Evolutionary conservation across 495 filamentous ascomycete genomes (phyloP), one percentile per base, ranked within the genome.

Genomic region (Sphaerosporella brunnea): DNA sequence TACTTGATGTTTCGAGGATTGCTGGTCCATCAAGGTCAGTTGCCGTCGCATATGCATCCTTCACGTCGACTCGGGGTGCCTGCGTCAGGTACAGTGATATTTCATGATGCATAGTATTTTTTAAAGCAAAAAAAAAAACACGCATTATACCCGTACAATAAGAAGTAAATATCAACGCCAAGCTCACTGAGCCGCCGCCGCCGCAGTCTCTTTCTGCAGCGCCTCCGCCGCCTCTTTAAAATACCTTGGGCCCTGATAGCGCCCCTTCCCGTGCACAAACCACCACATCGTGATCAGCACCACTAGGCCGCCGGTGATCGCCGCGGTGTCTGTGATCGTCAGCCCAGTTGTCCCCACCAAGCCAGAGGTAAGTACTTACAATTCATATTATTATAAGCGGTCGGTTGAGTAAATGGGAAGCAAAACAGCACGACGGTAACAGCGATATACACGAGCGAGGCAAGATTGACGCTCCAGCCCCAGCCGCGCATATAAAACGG

Each of bases 401-500:
- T 69, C 0, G 79, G 78, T 41, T 76, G 51, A 0, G 58, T 58
- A 52, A 71, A 80, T 1, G 80, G 81, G 58, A 86, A 84, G 49
- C 78, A 84, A 62, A 79, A 87, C 42, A 85, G 74, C 7, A 80
- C 67, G 44, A 78, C 70, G 59, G 84, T 87, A 19, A 75, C 64
- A 0, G 72, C 53, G 45, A 87, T 88, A 49, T 81, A 77, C 23
- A 73, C 51, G 30, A 79, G 70, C 5, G 76, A 63, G 3, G 77
- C 46, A 2, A 64, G 52, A 52, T 84, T 82, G 53, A 86, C 63
- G 0, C 64, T 48, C 42, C 65, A 78, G 0, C 81, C 84, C 13
- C 71, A 56, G 11, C 60, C 62, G 18, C 75, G 71, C 65, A 93
- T 74, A 58, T 70, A 74, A 63, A 88, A 93, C 3, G 72, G 73